These are phyloP conservation scores for Aspergillus sp. DNA, from an alignment of 2,329 filamentous ascomycete species.

Conservation along the genomic window DNA sequence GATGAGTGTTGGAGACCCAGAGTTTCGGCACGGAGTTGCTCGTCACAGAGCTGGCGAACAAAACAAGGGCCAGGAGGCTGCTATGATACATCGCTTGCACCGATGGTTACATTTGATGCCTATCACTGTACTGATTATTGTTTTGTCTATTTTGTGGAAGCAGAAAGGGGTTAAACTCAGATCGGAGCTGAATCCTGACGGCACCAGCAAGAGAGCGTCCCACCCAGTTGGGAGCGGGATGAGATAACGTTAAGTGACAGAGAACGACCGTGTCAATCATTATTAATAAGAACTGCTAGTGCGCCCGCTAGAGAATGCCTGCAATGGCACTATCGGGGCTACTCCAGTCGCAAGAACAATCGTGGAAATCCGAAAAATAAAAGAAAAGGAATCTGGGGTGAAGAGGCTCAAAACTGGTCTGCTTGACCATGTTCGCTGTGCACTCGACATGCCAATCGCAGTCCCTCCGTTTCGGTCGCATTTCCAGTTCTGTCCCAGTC, in stretches of 20 bases:
- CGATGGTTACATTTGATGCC: background rate
- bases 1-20: background rate
- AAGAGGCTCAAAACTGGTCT: constrained; percentile 10
- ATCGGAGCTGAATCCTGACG: constrained; percentile 1
- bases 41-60: background rate
- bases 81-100: constrained; percentile 9
- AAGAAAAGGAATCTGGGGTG: constrained; percentile 7
- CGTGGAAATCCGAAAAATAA: background rate
- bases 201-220: background rate
- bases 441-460: background rate
- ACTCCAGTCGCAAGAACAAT: background rate
- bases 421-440: background rate
- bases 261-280: background rate
- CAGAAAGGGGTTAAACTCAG: constrained; percentile 4
- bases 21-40: background rate
- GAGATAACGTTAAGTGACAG: background rate
- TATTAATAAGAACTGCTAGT: background rate
- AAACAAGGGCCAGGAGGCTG: background rate
- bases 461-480: too few species aligned
- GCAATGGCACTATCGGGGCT: background rate
- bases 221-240: constrained; percentile 1
- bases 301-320: background rate
- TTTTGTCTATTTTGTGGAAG: background rate
- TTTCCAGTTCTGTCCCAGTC: too few species aligned
- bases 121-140: background rate